Base-by-base conservation (phyloP, 2,329 filamentous ascomycete genomes). In the Colletotrichum musae region DNA sequence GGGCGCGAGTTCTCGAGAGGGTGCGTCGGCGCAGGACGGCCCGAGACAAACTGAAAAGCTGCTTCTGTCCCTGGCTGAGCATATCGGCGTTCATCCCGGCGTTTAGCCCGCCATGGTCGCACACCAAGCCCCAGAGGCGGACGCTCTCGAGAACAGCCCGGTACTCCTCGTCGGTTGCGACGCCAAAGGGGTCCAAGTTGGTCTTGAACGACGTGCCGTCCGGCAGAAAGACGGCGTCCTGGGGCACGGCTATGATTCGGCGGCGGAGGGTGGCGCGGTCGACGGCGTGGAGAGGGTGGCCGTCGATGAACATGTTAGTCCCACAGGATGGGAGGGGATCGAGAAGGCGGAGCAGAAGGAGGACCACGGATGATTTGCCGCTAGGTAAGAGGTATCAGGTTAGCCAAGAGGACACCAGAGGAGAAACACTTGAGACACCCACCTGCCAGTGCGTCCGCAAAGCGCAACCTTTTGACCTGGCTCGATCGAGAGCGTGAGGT, bases 191-290 rank as follows among this genome's bases (percentile, higher is more conserved):
- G 66, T 87, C 85, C 0, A 87, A 77, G 63, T 87, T 85, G 9
- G 73, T 58, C 39, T 76, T 77, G 69, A 84, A 79, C 1, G 78
- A 80, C 13, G 58, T 54, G 18, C 57, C 64, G 12, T 80, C 82
- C 0, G 82, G 83, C 1, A 88, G 75, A 74, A 89, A 87, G 1
- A 86, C 82, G 0, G 85, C 75, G 3, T 89, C 87, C 73, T 89
- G 87, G 0, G 87, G 85, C 0, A 89, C 76, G 4, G 85, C 83
- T 41, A 87, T 85, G 32, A 89, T 75, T 0, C 82, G 82, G 43
- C 81, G 76, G 5, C 87, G 84, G 0, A 89, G 78, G 0, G 75
- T 74, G 0, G 75, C 21, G 3, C 85, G 81, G 59, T 84, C 74
- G 6, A 89, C 77, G 0, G 68, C 68, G 21, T 76, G 45, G 1